A percentile compares a stretch with the other conserved stretches of the same genome.
Conservation (phyloP, 352 stramenopile genomes). For the Blastocystis sp. region DNA sequence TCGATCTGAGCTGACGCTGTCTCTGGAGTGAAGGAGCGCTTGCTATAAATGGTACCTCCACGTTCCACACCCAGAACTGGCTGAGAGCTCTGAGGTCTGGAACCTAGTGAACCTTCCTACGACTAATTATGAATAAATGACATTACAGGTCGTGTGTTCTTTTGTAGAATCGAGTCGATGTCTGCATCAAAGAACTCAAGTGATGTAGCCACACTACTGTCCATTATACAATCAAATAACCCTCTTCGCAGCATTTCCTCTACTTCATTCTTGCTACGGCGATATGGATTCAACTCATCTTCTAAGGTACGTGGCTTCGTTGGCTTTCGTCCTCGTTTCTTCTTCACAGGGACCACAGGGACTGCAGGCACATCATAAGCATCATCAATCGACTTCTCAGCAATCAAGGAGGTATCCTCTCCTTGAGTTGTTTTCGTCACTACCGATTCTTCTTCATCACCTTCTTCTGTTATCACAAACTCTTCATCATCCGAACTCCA, state of each 20-base stretch:
- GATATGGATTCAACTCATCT: constrained; percentile 49
- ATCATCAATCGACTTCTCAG: background rate
- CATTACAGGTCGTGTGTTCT: background rate
- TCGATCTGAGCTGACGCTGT: constrained; percentile 73
- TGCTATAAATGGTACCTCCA: constrained; percentile 61
- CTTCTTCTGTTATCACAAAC: background rate
- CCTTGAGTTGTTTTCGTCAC: constrained; percentile 23
- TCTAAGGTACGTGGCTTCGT: constrained; percentile 55
- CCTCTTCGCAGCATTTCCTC: constrained; percentile 94
- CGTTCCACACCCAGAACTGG: constrained; percentile 68
- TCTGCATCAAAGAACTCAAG: constrained; percentile 88
- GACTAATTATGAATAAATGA: constrained; percentile 6
- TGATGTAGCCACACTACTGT: constrained; percentile 89
- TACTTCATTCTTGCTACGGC: constrained; percentile 81
- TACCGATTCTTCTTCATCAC: background rate
- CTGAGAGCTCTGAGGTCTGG: constrained; percentile 69
- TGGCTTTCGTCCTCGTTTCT: constrained; percentile 43
- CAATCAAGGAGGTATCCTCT: constrained; percentile 77
- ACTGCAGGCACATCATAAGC: background rate
- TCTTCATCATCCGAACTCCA: constrained; percentile 34
- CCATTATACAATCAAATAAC: constrained; percentile 92
- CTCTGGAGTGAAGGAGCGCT: constrained; percentile 74
- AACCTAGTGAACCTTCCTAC: background rate
- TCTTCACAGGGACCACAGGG: constrained; percentile 21
- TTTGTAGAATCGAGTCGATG: constrained; percentile 86